A percentile compares a stretch with the other conserved stretches of the same genome.
Evolutionary conservation across 1,284 basidiomycete genomes (phyloP).

Genomic region (Papiliotrema fonsecae): DNA sequence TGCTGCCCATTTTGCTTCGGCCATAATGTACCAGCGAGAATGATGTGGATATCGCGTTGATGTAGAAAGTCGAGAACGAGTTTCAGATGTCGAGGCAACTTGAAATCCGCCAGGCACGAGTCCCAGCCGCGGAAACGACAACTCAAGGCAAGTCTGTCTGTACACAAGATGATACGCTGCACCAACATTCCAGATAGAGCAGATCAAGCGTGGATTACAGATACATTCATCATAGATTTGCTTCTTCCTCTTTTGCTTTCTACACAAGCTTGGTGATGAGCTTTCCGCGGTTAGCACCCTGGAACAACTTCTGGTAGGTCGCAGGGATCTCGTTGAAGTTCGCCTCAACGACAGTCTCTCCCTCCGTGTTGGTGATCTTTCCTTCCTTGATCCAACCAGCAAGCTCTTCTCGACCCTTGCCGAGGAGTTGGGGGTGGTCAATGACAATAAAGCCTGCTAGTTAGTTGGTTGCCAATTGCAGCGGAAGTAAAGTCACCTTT

Average conservation of each 20-base stretch:
- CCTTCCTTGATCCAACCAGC: conserved; percentile 29
- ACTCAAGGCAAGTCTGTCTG: too few species aligned
- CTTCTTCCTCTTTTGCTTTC: too few species aligned
- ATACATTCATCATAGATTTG: too few species aligned
- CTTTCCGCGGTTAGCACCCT: conserved; percentile 41
- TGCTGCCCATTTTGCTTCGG: conserved; percentile 4
- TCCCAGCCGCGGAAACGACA: too few species aligned
- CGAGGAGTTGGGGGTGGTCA: conserved; percentile 29
- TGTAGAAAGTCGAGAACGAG: too few species aligned
- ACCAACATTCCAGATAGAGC: too few species aligned
- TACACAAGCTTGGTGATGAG: conserved; percentile 35
- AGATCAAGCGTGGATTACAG: too few species aligned
- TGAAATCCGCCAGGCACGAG: too few species aligned
- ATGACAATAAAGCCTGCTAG: conserved; percentile 43
- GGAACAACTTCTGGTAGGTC: conserved; percentile 36
- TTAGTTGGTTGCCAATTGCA: background rate
- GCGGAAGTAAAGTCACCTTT: conserved; percentile 27
- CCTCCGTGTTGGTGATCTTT: conserved; percentile 30
- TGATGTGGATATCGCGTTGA: too few species aligned
- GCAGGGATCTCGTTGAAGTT: conserved; percentile 39
- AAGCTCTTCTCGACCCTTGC: conserved; percentile 20
- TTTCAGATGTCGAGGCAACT: too few species aligned
- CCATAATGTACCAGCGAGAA: too few species aligned
- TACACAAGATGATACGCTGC: too few species aligned
- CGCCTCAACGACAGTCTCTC: conserved; percentile 36